phyloP scores from a whole-genome alignment of 1,284 basidiomycete genomes.

The Leccinum angustisporum region DNA sequence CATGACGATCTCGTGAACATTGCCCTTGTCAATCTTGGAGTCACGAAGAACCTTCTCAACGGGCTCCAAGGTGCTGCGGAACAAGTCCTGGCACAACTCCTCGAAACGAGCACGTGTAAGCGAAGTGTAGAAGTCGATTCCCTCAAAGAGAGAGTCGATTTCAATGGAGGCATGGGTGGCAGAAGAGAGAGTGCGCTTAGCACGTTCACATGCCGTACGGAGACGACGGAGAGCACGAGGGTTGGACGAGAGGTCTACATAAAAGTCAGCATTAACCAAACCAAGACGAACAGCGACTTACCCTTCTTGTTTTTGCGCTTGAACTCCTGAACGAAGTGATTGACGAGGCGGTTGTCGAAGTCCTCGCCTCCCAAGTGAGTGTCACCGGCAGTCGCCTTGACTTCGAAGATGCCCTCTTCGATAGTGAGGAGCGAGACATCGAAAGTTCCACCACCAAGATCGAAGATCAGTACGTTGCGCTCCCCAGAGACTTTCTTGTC shows the following conservation, averaged over 20 bases:
- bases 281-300: conserved; percentile 31
- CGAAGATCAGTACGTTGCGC: conserved; percentile 95
- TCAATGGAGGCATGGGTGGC: conserved; percentile 97
- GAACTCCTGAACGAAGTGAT: conserved; percentile 98
- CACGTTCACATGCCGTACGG: conserved; percentile 97
- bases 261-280: conserved; percentile 20
- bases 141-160: conserved; percentile 97
- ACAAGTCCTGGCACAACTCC: conserved; percentile 96
- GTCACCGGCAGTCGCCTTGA: conserved; percentile 98
- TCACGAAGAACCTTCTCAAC: conserved; percentile 99
- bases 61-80: conserved; percentile 95
- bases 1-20: conserved; percentile 95
- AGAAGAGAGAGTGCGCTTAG: conserved; percentile 97
- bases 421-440: conserved; percentile 98
- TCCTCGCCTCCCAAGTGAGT: conserved; percentile 99
- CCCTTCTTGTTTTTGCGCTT: conserved; percentile 99
- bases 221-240: conserved; percentile 96
- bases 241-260: conserved; percentile 82
- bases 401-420: conserved; percentile 98
- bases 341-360: conserved; percentile 98
- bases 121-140: conserved; percentile 98
- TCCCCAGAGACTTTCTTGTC: conserved; percentile 87
- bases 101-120: conserved; percentile 99
- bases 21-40: conserved; percentile 95
- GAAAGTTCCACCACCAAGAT: conserved; percentile 98